These are phyloP conservation scores for Penicillium bovifimosum DNA, from an alignment of 495 filamentous ascomycete species.

Conservation along the genomic window DNA sequence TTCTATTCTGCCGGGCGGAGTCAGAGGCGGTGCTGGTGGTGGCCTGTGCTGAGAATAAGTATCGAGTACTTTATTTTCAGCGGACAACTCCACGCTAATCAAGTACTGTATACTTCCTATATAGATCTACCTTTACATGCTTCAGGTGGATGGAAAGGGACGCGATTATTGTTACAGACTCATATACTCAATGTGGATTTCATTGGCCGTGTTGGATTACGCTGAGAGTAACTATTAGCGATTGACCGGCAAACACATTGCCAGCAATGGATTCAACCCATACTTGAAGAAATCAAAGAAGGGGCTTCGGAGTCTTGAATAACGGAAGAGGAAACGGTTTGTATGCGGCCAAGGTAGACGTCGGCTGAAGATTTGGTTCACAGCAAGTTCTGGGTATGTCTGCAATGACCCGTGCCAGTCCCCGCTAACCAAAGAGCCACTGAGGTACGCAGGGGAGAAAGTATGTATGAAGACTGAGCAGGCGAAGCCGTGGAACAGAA, in stretches of 20 bases:
- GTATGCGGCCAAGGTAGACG: neutral
- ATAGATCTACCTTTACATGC: neutral
- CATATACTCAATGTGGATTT: neutral
- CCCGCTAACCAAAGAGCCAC: neutral
- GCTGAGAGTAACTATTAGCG: neutral
- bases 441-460: neutral
- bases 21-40: constrained; percentile 16
- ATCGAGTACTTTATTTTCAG: neutral
- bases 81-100: neutral
- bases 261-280: neutral
- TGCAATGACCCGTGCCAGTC: neutral
- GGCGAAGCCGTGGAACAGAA: no score
- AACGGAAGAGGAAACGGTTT: neutral
- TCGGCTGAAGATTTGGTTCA: neutral
- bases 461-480: neutral
- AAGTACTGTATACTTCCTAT: neutral
- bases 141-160: neutral
- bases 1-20: constrained; percentile 44
- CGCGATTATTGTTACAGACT: neutral
- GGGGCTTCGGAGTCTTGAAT: neutral
- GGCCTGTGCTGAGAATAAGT: constrained; percentile 22
- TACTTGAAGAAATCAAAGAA: neutral
- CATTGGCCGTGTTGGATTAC: neutral
- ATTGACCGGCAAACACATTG: neutral
- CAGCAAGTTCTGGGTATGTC: neutral